A percentile compares a stretch with the other conserved stretches of the same genome.
phyloP scores from a whole-genome alignment of 257 asterid species.

The Prunella vulgaris region DNA sequence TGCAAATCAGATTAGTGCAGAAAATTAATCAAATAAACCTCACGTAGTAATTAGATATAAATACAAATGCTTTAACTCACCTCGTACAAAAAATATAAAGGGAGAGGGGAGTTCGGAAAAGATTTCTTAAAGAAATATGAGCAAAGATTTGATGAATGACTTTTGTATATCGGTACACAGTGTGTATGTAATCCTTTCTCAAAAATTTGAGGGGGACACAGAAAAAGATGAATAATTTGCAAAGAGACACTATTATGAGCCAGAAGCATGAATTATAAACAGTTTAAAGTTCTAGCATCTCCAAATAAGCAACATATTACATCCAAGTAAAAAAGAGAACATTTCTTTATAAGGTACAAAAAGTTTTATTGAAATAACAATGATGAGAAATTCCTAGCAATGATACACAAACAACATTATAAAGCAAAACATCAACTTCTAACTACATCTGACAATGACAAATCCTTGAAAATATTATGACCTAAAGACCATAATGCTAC shows the following conservation, averaged over 20 bases:
- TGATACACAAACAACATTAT: too few species aligned
- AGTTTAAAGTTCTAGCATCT: constrained; percentile 9
- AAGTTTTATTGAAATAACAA: too few species aligned
- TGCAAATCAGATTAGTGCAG: constrained; percentile 38
- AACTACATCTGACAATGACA: too few species aligned
- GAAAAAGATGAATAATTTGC: background rate
- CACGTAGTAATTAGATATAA: constrained; percentile 2
- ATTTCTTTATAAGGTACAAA: too few species aligned
- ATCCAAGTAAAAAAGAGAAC: constrained; percentile 8
- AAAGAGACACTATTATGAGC: constrained; percentile 9
- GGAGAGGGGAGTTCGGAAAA: background rate
- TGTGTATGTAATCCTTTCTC: background rate
- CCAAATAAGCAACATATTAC: background rate
- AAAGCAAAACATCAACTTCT: too few species aligned
- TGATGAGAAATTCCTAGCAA: too few species aligned
- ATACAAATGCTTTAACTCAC: constrained; percentile 8
- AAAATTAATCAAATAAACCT: background rate
- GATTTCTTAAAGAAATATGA: constrained; percentile 13
- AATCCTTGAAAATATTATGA: too few species aligned
- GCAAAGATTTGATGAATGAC: background rate
- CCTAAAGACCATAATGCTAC: too few species aligned
- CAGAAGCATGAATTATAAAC: constrained; percentile 8
- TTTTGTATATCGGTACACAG: background rate
- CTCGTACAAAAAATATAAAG: background rate
- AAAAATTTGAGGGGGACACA: background rate